Base-by-base conservation (phyloP, 257 asterid genomes). In the Nicotiana undulata region DNA sequence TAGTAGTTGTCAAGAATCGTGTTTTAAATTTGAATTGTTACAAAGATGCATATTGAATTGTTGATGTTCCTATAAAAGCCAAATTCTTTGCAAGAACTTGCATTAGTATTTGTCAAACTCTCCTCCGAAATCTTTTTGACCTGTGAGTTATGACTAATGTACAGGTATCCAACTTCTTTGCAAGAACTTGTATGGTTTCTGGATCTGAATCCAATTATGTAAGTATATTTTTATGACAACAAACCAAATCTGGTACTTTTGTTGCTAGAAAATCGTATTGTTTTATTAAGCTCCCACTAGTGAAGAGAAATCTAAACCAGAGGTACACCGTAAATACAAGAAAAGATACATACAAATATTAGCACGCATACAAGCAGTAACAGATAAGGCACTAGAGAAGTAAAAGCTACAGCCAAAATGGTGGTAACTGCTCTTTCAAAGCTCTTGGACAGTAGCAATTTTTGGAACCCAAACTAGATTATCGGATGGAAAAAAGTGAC, bases 401-500 rank as follows among this genome's bases (percentile, higher is more conserved):
- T 49, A 12, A 49, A 49, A 49, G 15, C 16, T 49, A 12, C 53
- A 0, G 55, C 55, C 55, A 51, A 51, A 11, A 51, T 4, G 17
- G 17, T 10, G 55, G 55, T 51, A 13, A 12, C 55, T 40, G 46
- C 17, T 51, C 55, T 13, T 10, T 20, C 67, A 10, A 4, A 13
- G 81, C 75, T 80, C 59, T 37, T 37, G 53, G 6, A 32, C 79
- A 22, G 56, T 34, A 75, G 80, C 49, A 67, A 65, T 58, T 1
- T 86, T 68, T 75, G 93, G 83, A 82, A 90, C 87, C 85, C 84
- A 84, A 2, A 93, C 94, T 75, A 91, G 82, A 59, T 92, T 85
- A 86, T 92, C 96, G 29, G 98, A 89, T 5, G 96, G 96, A 72
- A 93, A 91, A 91, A 90, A 93, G 86, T 92, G 98, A 89, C 98